Percentiles rank a stretch among this genome's conserved stretches.
phyloP scores from a whole-genome alignment of 768 basidiomycete genomes.

The Dictyophora rubrovolvata region DNA sequence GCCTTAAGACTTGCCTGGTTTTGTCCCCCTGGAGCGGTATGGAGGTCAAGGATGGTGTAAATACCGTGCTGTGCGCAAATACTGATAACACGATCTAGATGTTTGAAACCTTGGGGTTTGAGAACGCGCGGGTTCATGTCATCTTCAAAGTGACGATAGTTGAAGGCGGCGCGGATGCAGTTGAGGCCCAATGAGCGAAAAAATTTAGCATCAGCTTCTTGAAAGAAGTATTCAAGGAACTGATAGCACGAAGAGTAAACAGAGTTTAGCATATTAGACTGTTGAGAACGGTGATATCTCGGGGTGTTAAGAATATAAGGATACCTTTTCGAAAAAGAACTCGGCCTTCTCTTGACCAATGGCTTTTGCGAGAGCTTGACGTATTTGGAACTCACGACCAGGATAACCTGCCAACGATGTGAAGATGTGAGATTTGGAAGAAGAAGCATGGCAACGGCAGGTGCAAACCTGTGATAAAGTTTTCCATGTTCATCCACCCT shows the following conservation, averaged over 20 bases:
- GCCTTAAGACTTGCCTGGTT: constrained; percentile 24
- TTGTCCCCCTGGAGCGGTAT: constrained; percentile 66
- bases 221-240: constrained; percentile 82
- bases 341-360: constrained; percentile 61
- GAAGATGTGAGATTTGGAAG: background rate
- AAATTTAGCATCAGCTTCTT: constrained; percentile 67
- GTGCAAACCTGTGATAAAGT: constrained; percentile 49
- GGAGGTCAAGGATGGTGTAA: constrained; percentile 65
- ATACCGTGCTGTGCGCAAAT: constrained; percentile 57
- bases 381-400: constrained; percentile 73
- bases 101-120: constrained; percentile 65
- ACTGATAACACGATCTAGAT: constrained; percentile 73
- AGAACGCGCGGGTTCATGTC: constrained; percentile 76
- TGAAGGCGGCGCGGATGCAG: constrained; percentile 67
- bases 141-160: constrained; percentile 70
- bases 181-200: constrained; percentile 74
- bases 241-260: constrained; percentile 18
- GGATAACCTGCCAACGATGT: constrained; percentile 44
- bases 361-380: constrained; percentile 51
- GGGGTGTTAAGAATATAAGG: background rate
- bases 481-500: constrained; percentile 84
- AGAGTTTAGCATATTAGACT: constrained; percentile 1
- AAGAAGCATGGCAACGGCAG: background rate
- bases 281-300: background rate
- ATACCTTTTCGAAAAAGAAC: constrained; percentile 77